Base-by-base conservation (phyloP, 129 eudicot genomes). In the Artemisia annua region DNA sequence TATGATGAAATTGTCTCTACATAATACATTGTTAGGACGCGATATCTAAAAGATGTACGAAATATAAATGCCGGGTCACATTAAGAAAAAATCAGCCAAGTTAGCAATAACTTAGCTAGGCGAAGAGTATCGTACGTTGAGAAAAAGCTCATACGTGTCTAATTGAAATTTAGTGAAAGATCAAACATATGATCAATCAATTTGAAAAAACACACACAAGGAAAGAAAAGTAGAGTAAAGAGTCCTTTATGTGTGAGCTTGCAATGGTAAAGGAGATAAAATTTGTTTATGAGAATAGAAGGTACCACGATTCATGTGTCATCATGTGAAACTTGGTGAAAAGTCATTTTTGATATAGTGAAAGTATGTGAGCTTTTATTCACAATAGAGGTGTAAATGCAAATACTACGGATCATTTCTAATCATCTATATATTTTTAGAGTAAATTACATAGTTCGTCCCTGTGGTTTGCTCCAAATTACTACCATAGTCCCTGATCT, bases 271-370 rank as follows among this genome's bases (percentile, higher is more conserved):
- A 70, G 53, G 54, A 70, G 53, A n/a, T 19, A 16, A 12, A 2
- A 19, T 6, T 55, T 55, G 54, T 71, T 19, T 35, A 6, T 39
- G 53, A 19, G 75, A 56, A 71, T 18, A 43, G 66, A 57, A 56
- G 53, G 66, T 56, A 53, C 48, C 64, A 70, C 49, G 43, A 17
- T 70, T 11, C 66, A 17, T 71, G 51, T 30, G 70, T 66, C 70
- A 66, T 28, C 70, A 19, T 49, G 73, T 49, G 73, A 68, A 68
- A 70, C 20, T 54, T 39, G 54, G 75, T 71, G 75, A 71, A 71
- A 55, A 56, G 75, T 56, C 75, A 71, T 70, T 70, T 46, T 56
- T 30, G 46, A 39, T 55, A 39, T 55, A 53, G 66, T 71, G 66
- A 57, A 71, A 71, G 75, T 57, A 71, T 39, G 9, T 3, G 66